These are phyloP conservation scores for Phytophthora cactorum DNA, from an alignment of 352 stramenopile genomes.

Conservation along the genomic window DNA sequence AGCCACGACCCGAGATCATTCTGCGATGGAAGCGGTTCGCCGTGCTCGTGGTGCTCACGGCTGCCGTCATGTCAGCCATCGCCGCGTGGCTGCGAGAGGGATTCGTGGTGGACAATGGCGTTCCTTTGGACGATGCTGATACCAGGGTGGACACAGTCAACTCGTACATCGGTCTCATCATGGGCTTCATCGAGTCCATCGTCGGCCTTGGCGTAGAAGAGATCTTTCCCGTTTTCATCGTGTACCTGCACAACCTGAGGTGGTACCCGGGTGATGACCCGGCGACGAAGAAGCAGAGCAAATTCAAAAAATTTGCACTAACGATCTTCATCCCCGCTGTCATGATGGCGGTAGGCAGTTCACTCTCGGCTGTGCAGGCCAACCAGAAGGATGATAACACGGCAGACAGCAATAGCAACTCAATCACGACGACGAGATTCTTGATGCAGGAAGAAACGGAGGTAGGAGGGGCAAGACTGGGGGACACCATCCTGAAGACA, in stretches of 20 bases:
- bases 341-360: constrained; percentile 62
- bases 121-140: constrained; percentile 35
- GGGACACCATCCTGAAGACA: constrained; percentile 37
- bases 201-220: constrained; percentile 54
- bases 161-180: constrained; percentile 65
- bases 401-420: background rate
- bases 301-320: constrained; percentile 64
- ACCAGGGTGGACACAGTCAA: constrained; percentile 45
- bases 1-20: constrained; percentile 63
- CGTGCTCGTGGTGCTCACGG: constrained; percentile 51
- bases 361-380: constrained; percentile 59
- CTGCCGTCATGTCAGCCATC: constrained; percentile 47
- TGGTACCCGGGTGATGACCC: constrained; percentile 61
- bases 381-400: constrained; percentile 53
- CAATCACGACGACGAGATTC: constrained; percentile 29
- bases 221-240: constrained; percentile 64
- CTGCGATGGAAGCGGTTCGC: constrained; percentile 65
- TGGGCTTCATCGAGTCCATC: constrained; percentile 64
- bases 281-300: constrained; percentile 49
- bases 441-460: constrained; percentile 34
- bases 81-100: constrained; percentile 44
- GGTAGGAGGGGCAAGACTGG: constrained; percentile 11
- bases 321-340: constrained; percentile 63
- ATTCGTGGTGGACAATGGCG: constrained; percentile 41
- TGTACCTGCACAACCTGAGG: constrained; percentile 68